Conservation (phyloP, 352 stramenopile genomes). For the Globisporangium nagaii region DNA sequence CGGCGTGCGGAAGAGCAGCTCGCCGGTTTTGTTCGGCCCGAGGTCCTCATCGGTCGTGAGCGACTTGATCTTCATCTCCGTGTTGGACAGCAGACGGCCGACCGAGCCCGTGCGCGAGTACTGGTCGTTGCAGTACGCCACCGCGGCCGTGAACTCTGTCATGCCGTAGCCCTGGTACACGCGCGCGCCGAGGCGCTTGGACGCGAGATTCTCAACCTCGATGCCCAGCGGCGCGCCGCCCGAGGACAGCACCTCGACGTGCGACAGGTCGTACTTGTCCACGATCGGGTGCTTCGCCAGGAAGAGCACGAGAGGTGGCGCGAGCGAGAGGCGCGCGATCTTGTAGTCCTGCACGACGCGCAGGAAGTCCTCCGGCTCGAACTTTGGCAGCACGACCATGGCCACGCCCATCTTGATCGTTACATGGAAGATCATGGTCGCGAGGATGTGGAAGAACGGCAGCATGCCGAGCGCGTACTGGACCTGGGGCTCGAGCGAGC, state of each 20-base stretch:
- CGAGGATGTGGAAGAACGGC: constrained; percentile 95
- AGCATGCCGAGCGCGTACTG: constrained; percentile 84
- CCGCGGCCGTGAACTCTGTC: constrained; percentile 25
- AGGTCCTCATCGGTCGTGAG: constrained; percentile 28
- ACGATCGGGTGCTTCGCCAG: constrained; percentile 85
- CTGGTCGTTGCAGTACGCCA: constrained; percentile 3
- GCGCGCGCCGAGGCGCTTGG: constrained; percentile 43
- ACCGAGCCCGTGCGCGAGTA: constrained; percentile 13
- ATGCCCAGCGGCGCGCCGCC: constrained; percentile 79
- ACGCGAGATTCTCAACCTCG: constrained; percentile 52
- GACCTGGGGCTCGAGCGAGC: constrained; percentile 26
- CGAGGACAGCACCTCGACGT: constrained; percentile 56
- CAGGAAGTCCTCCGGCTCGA: constrained; percentile 86
- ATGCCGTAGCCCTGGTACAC: constrained; percentile 49
- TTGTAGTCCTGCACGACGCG: constrained; percentile 66
- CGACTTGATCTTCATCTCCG: constrained; percentile 32
- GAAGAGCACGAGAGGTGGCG: constrained; percentile 78
- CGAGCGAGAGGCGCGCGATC: constrained; percentile 43
- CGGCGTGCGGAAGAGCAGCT: constrained; percentile 61
- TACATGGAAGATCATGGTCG: constrained; percentile 74
- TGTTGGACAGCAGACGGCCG: constrained; percentile 31
- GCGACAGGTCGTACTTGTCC: constrained; percentile 82
- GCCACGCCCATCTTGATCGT: constrained; percentile 53
- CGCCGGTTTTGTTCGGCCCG: constrained; percentile 26
- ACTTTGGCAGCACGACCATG: constrained; percentile 78